A percentile compares a stretch with the other conserved stretches of the same genome.
Evolutionary conservation across 83 land plant genomes (phyloP).

Genomic region (Picea engelmannii): DNA sequence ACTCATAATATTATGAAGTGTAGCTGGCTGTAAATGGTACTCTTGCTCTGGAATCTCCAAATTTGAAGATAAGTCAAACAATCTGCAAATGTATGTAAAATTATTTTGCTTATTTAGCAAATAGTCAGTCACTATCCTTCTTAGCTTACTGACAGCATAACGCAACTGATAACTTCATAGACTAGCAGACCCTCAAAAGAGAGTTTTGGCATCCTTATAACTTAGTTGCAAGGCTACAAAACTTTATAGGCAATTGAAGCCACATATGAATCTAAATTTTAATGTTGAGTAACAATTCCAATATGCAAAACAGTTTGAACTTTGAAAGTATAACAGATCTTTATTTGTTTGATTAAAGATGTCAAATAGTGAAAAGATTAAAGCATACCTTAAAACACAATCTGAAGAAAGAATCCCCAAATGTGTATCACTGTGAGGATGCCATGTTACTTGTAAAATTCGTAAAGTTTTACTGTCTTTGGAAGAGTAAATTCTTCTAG

Average conservation of each 20-base stretch:
- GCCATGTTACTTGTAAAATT: constrained; percentile 87
- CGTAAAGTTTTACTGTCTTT: constrained; percentile 38
- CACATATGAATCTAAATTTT: not conserved
- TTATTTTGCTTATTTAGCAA: no score
- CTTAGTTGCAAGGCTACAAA: not conserved
- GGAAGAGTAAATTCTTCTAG: constrained; percentile 35
- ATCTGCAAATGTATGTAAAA: constrained; percentile 38
- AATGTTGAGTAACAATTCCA: not conserved
- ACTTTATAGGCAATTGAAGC: not conserved
- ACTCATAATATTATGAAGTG: constrained; percentile 37
- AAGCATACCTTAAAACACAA: constrained; percentile 52
- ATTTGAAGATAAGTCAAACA: constrained; percentile 81
- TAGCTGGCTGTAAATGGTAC: constrained; percentile 78
- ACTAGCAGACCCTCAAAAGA: not conserved
- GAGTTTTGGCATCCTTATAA: not conserved
- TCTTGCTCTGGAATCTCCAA: constrained; percentile 87
- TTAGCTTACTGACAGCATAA: no score
- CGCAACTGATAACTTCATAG: not conserved
- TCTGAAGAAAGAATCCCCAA: constrained; percentile 86
- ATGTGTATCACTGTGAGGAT: constrained; percentile 90
- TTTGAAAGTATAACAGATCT: no score
- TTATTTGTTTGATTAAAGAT: not conserved
- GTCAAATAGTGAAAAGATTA: constrained; percentile 4
- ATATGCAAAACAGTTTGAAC: no score
- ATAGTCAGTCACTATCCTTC: not conserved